A percentile compares a stretch with the other conserved stretches of the same genome.
Conservation (phyloP, 2,329 filamentous ascomycete species). For the Gnomoniopsis sp. region DNA sequence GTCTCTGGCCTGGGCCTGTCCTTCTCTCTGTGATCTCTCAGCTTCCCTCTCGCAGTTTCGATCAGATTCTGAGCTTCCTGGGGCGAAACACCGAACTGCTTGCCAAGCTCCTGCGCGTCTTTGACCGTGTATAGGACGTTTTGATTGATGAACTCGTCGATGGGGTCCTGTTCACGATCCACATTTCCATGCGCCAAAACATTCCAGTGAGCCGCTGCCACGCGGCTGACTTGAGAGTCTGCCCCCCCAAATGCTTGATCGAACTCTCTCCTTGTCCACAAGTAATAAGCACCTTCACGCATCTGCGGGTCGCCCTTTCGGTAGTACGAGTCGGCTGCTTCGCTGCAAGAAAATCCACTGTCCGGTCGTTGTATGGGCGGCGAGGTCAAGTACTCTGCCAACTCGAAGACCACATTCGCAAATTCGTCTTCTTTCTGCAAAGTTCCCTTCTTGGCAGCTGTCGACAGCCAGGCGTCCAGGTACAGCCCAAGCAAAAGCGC, state of each 20-base stretch:
- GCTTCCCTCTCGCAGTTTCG: constrained; percentile 60
- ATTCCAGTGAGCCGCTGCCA: constrained; percentile 82
- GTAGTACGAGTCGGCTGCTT: constrained; percentile 83
- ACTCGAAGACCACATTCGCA: constrained; percentile 72
- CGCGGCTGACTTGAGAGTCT: constrained; percentile 58
- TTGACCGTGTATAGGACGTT: constrained; percentile 77
- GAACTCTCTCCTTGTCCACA: constrained; percentile 89
- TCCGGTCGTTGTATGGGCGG: constrained; percentile 61
- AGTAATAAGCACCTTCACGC: constrained; percentile 88
- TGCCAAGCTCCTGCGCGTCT: constrained; percentile 65
- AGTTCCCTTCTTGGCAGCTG: constrained; percentile 31
- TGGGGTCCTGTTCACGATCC: constrained; percentile 73
- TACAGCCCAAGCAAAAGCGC: constrained; percentile 80
- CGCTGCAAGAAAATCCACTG: constrained; percentile 82
- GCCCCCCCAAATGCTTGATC: constrained; percentile 66
- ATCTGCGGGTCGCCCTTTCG: constrained; percentile 74
- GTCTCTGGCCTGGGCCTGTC: constrained; percentile 73
- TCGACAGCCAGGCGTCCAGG: constrained; percentile 75
- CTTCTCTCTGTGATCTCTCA: constrained; percentile 68
- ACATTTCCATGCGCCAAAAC: constrained; percentile 85
- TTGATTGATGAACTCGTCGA: constrained; percentile 92
- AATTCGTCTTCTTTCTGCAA: constrained; percentile 61
- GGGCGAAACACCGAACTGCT: constrained; percentile 69
- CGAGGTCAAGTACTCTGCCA: constrained; percentile 81
- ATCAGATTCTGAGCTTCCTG: constrained; percentile 68